Percentiles rank a stretch among this genome's conserved stretches.
These are phyloP conservation scores for Termitomyces sp. DNA, from an alignment of 1,284 basidiomycete species.

Conservation along the genomic window DNA sequence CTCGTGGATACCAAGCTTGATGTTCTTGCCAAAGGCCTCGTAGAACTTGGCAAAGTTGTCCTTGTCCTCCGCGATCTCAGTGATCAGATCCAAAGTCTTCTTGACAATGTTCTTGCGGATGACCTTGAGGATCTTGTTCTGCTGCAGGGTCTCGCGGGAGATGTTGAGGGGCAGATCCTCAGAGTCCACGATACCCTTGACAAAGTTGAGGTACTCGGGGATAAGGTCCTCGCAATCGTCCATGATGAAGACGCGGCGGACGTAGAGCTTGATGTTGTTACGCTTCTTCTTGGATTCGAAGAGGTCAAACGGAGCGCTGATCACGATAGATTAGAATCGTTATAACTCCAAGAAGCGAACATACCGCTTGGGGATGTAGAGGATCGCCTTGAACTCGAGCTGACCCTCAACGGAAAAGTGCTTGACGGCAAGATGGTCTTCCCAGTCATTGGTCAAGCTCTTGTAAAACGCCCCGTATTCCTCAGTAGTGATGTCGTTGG, in stretches of 20 bases:
- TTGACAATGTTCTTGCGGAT: constrained; percentile 98
- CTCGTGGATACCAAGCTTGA: constrained; percentile 99
- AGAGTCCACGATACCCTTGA: constrained; percentile 99
- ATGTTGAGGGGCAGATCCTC: constrained; percentile 99
- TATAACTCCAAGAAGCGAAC: constrained; percentile 21
- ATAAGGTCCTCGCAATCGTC: constrained; percentile 99
- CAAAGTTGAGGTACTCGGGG: constrained; percentile 99
- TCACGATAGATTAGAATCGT: background rate
- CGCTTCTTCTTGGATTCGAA: constrained; percentile 99
- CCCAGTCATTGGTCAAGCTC: constrained; percentile 99
- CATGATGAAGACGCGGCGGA: constrained; percentile 99
- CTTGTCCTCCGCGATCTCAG: constrained; percentile 99
- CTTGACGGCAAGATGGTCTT: constrained; percentile 98
- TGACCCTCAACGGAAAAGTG: constrained; percentile 99
- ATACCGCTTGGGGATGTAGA: constrained; percentile 93
- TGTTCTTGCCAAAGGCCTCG: constrained; percentile 94
- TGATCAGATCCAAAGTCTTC: constrained; percentile 95
- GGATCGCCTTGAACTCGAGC: constrained; percentile 99
- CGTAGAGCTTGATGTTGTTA: constrained; percentile 99
- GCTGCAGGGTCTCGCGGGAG: constrained; percentile 99
- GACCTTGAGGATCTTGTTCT: constrained; percentile 99
- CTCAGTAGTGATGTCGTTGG: constrained; percentile 86
- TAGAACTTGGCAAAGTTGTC: constrained; percentile 99
- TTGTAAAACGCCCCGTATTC: constrained; percentile 99
- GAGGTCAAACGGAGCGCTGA: constrained; percentile 94